Percentiles rank a stretch among this genome's conserved stretches.
These are phyloP conservation scores for Biscutella laevigata DNA, from an alignment of 441 rosid genomes.

Conservation along the genomic window DNA sequence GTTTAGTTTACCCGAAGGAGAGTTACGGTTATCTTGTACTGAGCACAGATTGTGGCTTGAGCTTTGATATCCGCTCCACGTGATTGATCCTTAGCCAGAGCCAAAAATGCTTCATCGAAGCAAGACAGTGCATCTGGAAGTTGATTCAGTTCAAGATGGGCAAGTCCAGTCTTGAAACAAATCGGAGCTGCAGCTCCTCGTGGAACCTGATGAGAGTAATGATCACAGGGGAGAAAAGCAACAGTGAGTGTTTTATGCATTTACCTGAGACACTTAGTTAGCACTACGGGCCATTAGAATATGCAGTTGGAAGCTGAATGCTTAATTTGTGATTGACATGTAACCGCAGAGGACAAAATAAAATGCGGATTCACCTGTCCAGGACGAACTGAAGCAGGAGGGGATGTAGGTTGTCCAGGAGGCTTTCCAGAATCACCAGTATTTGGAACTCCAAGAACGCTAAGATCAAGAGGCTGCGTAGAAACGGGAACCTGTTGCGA, in stretches of 20 bases:
- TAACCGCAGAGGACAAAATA: too few relatives aligned
- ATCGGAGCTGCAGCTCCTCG: slow-evolving; percentile 86
- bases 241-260: neutral
- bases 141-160: slow-evolving; percentile 95
- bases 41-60: slow-evolving; percentile 96
- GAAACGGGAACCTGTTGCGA: slow-evolving; percentile 40
- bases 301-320: too few relatives aligned
- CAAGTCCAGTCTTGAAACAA: slow-evolving; percentile 92
- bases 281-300: too few relatives aligned
- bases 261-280: too few relatives aligned
- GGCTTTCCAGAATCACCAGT: slow-evolving; percentile 62
- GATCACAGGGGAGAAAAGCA: slow-evolving; percentile 8
- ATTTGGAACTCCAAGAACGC: slow-evolving; percentile 69
- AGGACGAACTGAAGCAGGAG: slow-evolving; percentile 71
- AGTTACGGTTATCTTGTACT: slow-evolving; percentile 90
- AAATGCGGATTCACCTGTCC: slow-evolving; percentile 63
- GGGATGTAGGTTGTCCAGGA: slow-evolving; percentile 37
- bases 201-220: slow-evolving; percentile 54
- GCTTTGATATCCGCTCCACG: slow-evolving; percentile 96
- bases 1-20: slow-evolving; percentile 65
- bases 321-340: too few relatives aligned
- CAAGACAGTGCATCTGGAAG: slow-evolving; percentile 95
- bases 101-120: slow-evolving; percentile 94
- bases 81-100: slow-evolving; percentile 88
- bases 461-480: slow-evolving; percentile 87